These are phyloP conservation scores for Pseudocercospora pini-densiflorae DNA, from an alignment of 2,329 filamentous ascomycete genomes.

Conservation along the genomic window DNA sequence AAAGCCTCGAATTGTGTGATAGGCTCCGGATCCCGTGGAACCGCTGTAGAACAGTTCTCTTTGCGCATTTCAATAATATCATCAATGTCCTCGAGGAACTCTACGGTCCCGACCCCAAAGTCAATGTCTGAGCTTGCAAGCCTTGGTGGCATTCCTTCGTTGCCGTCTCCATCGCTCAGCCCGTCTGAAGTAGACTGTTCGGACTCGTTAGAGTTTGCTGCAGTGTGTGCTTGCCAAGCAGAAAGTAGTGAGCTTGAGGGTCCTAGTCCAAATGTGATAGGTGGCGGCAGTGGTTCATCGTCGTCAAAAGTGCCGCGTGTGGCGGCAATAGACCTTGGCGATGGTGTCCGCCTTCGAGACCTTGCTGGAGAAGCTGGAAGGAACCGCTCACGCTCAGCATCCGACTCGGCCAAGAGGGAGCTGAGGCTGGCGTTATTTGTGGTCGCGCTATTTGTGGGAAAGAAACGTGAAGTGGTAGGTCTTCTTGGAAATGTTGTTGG, in stretches of 20 bases:
- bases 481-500: neutral
- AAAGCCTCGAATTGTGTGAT: neutral
- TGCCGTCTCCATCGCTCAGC: neutral
- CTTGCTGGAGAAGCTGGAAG: neutral
- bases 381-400: neutral
- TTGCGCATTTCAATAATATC: neutral
- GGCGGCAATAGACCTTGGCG: neutral
- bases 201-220: neutral
- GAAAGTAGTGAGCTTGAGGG: neutral
- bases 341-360: neutral
- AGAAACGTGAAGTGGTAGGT: neutral
- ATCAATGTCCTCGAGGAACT: neutral
- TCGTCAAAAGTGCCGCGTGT: neutral
- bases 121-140: neutral
- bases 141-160: no score
- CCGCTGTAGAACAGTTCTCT: neutral
- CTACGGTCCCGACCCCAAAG: neutral
- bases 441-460: neutral
- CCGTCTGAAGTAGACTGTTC: neutral
- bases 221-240: neutral
- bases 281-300: neutral
- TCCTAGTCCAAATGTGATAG: neutral
- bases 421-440: neutral
- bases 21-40: neutral
- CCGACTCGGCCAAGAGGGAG: neutral